Evolutionary conservation across 2,329 filamentous ascomycete genomes (phyloP), one percentile per base, ranked within the genome.

Genomic region (Aspergillus ibericus): DNA sequence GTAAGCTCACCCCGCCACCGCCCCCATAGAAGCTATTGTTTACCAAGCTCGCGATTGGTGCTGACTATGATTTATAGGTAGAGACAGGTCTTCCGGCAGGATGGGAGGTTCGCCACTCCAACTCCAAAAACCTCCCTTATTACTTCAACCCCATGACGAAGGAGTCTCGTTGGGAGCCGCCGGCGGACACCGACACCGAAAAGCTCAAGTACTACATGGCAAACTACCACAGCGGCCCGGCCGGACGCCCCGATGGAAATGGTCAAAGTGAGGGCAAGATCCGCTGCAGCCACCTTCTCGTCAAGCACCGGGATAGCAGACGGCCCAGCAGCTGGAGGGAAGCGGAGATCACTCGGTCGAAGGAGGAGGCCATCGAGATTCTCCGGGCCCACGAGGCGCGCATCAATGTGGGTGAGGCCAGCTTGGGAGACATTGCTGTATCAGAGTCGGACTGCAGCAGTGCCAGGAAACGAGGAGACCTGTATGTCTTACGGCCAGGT

Each of bases 71-170:
- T 50, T 25, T 36, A 27, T 67, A 89, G 86, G 79, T 84, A 72
- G 89, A 92, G 57, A 88, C 89, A 67, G 93, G 93, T 75, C 86
- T 97, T 63, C 93, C 93, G 62, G 77, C 86, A 51, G 87, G 88
- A 76, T 97, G 93, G 93, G 95, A 98, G 81, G 92, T 99, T 73
- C 92, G 95, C 76, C 92, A 96, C 81, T 96, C 92, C 77, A 96
- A 97, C 82, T 96, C 92, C 78, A 98, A 97, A 82, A 96, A 96
- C 80, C 89, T 98, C 35, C 95, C 95, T 36, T 99, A 99, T 83
- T 99, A 98, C 82, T 98, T 97, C 88, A 96, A 97, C 79, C 82
- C 89, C 47, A 80, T 79, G 67, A 91, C 92, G 63, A 93, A 93
- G 76, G 87, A 92, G 74, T 98, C 95, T 63, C 87, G 91, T 78